phyloP scores from a whole-genome alignment of 495 filamentous ascomycete genomes.

The Talaromyces adpressus region DNA sequence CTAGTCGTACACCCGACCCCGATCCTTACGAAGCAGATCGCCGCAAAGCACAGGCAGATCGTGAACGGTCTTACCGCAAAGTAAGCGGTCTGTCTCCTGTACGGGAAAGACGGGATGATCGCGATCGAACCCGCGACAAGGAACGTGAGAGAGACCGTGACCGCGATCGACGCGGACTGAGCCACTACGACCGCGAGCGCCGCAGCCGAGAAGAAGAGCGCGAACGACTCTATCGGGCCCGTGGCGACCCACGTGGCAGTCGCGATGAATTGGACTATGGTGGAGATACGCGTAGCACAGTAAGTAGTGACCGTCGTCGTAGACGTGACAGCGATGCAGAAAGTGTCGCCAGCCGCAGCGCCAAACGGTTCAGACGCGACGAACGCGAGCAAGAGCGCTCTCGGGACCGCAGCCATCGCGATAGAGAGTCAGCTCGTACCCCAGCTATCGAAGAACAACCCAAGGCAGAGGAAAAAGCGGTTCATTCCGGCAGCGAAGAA shows the following conservation, averaged over 20 bases:
- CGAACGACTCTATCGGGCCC: slow-evolving; percentile 74
- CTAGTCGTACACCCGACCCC: slow-evolving; percentile 73
- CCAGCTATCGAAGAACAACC: slow-evolving; percentile 31
- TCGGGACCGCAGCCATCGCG: slow-evolving; percentile 46
- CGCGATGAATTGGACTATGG: slow-evolving; percentile 85
- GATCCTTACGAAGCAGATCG: slow-evolving; percentile 87
- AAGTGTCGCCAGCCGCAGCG: slow-evolving; percentile 56
- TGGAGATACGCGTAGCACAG: slow-evolving; percentile 60
- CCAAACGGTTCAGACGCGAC: slow-evolving; percentile 38
- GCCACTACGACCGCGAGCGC: slow-evolving; percentile 63
- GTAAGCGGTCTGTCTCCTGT: slow-evolving; percentile 51
- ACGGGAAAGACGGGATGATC: slow-evolving; percentile 49
- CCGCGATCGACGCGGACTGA: slow-evolving; percentile 34
- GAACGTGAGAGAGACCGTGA: slow-evolving; percentile 52
- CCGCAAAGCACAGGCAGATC: slow-evolving; percentile 76
- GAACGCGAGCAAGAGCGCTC: slow-evolving; percentile 28
- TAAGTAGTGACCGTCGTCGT: slow-evolving; percentile 48
- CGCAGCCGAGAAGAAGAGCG: slow-evolving; percentile 79
- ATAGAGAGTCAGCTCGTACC: slow-evolving; percentile 49
- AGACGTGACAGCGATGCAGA: slow-evolving; percentile 71
- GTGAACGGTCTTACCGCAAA: slow-evolving; percentile 82
- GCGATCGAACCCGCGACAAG: slow-evolving; percentile 47
- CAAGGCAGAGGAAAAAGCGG: slow-evolving; percentile 57
- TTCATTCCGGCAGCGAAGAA: slow-evolving; percentile 88
- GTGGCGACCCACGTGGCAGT: slow-evolving; percentile 66